Evolutionary conservation across 352 stramenopile genomes (phyloP).

Genomic region (Globisporangium rhizosaccharum): DNA sequence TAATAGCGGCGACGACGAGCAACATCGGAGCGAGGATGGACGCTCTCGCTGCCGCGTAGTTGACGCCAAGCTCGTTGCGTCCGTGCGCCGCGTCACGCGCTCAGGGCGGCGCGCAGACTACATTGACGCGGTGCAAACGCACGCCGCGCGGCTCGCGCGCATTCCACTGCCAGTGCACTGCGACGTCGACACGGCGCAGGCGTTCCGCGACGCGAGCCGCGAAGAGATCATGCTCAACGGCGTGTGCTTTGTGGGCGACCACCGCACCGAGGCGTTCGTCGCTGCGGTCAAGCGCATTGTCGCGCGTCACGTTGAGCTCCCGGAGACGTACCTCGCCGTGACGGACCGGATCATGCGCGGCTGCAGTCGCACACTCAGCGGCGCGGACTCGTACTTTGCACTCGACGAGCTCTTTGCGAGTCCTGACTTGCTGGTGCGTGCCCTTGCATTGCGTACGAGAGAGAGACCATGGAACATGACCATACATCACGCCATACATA

Average conservation of each 20-base stretch:
- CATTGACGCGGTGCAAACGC: slow-evolving; percentile 30
- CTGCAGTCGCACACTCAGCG: slow-evolving; percentile 72
- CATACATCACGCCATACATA: too few species aligned
- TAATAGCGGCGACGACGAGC: background rate
- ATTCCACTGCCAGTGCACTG: slow-evolving; percentile 52
- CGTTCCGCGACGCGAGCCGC: slow-evolving; percentile 59
- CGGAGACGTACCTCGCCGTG: slow-evolving; percentile 37
- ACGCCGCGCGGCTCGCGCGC: slow-evolving; percentile 25
- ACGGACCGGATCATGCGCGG: slow-evolving; percentile 63
- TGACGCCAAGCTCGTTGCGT: slow-evolving; percentile 29
- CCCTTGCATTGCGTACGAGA: background rate
- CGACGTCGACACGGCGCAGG: slow-evolving; percentile 64
- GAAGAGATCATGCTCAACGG: slow-evolving; percentile 72
- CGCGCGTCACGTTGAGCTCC: slow-evolving; percentile 30
- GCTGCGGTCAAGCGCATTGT: slow-evolving; percentile 75
- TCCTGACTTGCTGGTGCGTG: slow-evolving; percentile 38
- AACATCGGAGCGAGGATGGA: background rate
- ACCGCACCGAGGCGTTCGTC: slow-evolving; percentile 68
- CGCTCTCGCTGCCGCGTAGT: slow-evolving; percentile 18
- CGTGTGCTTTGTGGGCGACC: slow-evolving; percentile 67
- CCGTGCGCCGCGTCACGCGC: slow-evolving; percentile 32
- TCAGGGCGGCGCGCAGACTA: slow-evolving; percentile 51
- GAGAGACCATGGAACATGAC: too few species aligned
- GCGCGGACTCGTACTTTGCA: slow-evolving; percentile 72
- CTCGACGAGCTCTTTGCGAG: slow-evolving; percentile 58